These are phyloP conservation scores for Hypoxylon sp. DNA, from an alignment of 2,329 filamentous ascomycete genomes.

Conservation along the genomic window DNA sequence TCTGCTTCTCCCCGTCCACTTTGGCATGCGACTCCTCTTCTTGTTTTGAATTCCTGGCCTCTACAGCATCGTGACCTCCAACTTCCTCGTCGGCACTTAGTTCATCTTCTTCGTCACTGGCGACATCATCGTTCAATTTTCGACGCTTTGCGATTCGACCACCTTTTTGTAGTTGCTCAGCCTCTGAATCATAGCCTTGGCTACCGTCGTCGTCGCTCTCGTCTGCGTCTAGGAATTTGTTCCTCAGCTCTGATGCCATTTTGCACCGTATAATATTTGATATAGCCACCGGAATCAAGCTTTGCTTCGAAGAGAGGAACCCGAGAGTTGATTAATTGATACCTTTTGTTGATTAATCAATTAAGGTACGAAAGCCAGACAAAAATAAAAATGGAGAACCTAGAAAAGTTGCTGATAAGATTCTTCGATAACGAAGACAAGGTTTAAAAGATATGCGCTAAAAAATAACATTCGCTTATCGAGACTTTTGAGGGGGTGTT, in stretches of 20 bases:
- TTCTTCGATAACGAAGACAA: constrained; percentile 20
- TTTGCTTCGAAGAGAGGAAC: not conserved
- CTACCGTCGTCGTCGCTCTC: constrained; percentile 72
- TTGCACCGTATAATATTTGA: constrained; percentile 12
- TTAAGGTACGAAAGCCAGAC: not conserved
- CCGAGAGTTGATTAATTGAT: constrained; percentile 1
- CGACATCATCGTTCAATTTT: constrained; percentile 51
- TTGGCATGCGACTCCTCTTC: constrained; percentile 49
- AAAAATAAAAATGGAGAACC: constrained; percentile 38
- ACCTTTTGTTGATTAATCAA: constrained; percentile 2
- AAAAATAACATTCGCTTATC: constrained; percentile 8
- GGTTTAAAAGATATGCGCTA: not conserved
- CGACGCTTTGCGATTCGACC: constrained; percentile 70
- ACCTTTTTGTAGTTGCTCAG: constrained; percentile 76
- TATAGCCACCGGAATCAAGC: not conserved
- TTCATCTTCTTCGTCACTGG: constrained; percentile 51
- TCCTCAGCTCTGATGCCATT: constrained; percentile 79
- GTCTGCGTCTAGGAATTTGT: constrained; percentile 76
- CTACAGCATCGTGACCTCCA: constrained; percentile 47
- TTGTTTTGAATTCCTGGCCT: constrained; percentile 35
- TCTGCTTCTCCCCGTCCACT: constrained; percentile 47
- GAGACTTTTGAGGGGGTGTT: constrained; percentile 39
- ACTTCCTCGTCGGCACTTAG: constrained; percentile 54
- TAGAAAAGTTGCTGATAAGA: constrained; percentile 24
- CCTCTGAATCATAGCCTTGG: constrained; percentile 76